A percentile compares a stretch with the other conserved stretches of the same genome.
Evolutionary conservation across 192 early-diverging fungal genomes (phyloP).

Genomic region (Entrophospora sp.): DNA sequence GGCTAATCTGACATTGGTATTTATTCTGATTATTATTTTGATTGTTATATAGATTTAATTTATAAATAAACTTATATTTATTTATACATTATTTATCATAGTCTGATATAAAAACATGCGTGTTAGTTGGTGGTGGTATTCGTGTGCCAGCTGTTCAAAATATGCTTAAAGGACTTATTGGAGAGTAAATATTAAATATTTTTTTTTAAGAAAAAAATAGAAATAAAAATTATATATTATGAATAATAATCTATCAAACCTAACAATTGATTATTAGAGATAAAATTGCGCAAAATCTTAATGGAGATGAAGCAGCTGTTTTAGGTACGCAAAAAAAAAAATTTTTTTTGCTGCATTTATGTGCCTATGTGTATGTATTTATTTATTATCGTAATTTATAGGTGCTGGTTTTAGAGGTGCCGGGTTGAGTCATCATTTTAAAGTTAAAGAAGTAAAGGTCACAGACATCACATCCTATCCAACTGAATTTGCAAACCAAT

Average conservation of each 20-base stretch:
- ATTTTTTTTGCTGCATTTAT: not conserved
- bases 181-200: conserved; percentile 54
- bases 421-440: conserved; percentile 75
- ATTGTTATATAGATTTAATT: conserved; percentile 8
- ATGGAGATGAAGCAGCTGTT: conserved; percentile 94
- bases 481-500: conserved; percentile 54
- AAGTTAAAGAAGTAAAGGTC: conserved; percentile 73
- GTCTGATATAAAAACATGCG: conserved; percentile 72
- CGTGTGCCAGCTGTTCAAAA: conserved; percentile 82
- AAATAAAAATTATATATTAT: no score
- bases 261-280: no score
- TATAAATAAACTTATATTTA: conserved; percentile 5
- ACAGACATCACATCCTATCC: conserved; percentile 72
- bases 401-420: conserved; percentile 87
- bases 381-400: conserved; percentile 2
- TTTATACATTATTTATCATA: conserved; percentile 9
- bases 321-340: conserved; percentile 33
- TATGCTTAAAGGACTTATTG: conserved; percentile 56
- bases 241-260: no score
- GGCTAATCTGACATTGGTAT: conserved; percentile 54
- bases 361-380: not conserved
- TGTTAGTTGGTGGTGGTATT: conserved; percentile 89
- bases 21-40: not conserved
- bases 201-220: no score
- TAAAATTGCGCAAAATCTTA: conserved; percentile 89